Conservation (phyloP, 306 rosid genomes). For the Dalbergia cultrata region DNA sequence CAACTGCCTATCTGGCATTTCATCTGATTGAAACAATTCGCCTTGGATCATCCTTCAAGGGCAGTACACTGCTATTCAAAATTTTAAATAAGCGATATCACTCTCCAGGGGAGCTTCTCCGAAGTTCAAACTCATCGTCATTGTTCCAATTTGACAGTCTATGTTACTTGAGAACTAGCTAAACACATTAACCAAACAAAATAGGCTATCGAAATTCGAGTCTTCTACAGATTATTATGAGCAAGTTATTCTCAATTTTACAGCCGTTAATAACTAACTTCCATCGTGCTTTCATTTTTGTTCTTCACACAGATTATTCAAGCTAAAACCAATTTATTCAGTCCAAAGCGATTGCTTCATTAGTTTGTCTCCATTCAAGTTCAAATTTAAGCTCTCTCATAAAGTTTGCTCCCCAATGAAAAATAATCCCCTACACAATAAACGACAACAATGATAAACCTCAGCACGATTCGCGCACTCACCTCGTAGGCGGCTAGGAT, state of each 20-base stretch:
- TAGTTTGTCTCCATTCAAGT: conserved; percentile 21
- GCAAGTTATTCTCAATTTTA: not conserved
- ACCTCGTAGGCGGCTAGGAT: conserved; percentile 98
- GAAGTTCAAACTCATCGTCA: conserved; percentile 2
- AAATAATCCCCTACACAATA: not conserved
- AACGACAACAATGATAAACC: conserved; percentile 6
- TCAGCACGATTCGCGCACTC: conserved; percentile 6
- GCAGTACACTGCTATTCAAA: not conserved
- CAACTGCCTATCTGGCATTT: not conserved
- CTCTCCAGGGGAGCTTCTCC: conserved; percentile 10
- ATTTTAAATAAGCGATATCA: not conserved
- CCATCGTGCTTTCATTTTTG: not conserved
- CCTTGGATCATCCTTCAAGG: not conserved
- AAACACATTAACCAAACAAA: conserved; percentile 22
- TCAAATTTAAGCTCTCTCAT: conserved; percentile 15
- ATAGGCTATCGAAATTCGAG: not conserved
- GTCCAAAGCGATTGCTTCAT: not conserved
- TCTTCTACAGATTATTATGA: not conserved
- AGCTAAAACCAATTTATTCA: conserved; percentile 21
- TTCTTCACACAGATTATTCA: not conserved
- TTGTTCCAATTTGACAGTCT: conserved; percentile 28
- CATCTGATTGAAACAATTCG: conserved; percentile 2
- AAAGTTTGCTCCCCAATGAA: not conserved
- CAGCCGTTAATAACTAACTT: not conserved
- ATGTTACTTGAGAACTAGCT: conserved; percentile 20